Conservation (phyloP, 306 rosid species). For the Purshia tridentata region DNA sequence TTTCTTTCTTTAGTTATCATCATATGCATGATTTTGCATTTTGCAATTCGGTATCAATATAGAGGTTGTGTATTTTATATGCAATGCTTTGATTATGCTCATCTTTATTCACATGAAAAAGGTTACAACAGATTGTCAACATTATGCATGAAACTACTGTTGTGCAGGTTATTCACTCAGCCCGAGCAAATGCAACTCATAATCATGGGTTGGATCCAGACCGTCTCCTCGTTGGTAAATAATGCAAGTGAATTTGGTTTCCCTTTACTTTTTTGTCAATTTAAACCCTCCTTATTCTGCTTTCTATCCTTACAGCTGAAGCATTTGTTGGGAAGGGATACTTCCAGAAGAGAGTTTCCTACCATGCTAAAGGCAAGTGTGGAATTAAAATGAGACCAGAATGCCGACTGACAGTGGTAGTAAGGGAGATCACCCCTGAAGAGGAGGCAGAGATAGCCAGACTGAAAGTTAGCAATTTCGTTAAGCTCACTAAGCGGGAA, state of each 20-base stretch:
- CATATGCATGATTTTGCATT: not conserved
- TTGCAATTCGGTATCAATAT: not conserved
- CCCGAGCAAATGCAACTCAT: constrained; percentile 88
- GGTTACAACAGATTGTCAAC: not conserved
- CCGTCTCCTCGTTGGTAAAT: constrained; percentile 81
- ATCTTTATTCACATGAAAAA: not conserved
- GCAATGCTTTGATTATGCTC: not conserved
- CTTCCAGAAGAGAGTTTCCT: constrained; percentile 46
- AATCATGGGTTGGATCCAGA: constrained; percentile 85
- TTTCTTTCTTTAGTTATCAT: not conserved
- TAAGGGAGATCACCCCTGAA: constrained; percentile 81
- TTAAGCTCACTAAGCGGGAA: constrained; percentile 70
- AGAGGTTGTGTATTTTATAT: not conserved
- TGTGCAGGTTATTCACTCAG: constrained; percentile 83
- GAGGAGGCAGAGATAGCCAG: constrained; percentile 89
- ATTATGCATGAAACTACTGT: not conserved
- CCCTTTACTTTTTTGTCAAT: not conserved
- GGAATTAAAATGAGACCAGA: constrained; percentile 60
- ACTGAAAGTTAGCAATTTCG: constrained; percentile 68
- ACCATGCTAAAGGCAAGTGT: constrained; percentile 46
- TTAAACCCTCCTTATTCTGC: constrained; percentile 24
- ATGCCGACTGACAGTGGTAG: constrained; percentile 76
- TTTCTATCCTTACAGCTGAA: constrained; percentile 52
- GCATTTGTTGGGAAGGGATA: constrained; percentile 86
- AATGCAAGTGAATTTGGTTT: constrained; percentile 20